A percentile compares a stretch with the other conserved stretches of the same genome.
phyloP scores from a whole-genome alignment of 2,329 filamentous ascomycete species.

The Achaetomium macrosporum region DNA sequence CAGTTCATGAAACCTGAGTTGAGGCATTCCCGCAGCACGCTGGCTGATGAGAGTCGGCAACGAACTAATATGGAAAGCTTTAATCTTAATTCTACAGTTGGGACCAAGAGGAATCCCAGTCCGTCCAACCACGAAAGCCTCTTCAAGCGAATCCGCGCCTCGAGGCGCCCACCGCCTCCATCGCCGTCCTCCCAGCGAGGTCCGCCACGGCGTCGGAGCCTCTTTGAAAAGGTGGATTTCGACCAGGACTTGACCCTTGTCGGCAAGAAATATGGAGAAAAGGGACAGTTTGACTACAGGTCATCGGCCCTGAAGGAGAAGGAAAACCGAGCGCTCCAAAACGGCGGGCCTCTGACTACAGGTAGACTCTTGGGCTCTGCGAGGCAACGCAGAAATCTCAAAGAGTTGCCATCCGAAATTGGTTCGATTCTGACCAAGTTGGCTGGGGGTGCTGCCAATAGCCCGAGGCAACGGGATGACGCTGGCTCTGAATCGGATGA shows the following conservation, averaged over 20 bases:
- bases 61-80: slow-evolving; percentile 28
- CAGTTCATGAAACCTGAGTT: slow-evolving; percentile 56
- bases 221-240: slow-evolving; percentile 51
- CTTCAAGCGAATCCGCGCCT: slow-evolving; percentile 51
- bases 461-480: slow-evolving; percentile 35
- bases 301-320: slow-evolving; percentile 30
- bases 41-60: slow-evolving; percentile 37
- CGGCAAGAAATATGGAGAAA: slow-evolving; percentile 54
- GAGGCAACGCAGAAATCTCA: slow-evolving; percentile 36
- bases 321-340: slow-evolving; percentile 26
- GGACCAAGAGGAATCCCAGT: slow-evolving; percentile 47
- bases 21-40: slow-evolving; percentile 51
- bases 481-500: slow-evolving; percentile 42
- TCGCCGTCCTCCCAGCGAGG: slow-evolving; percentile 22
- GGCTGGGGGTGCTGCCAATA: slow-evolving; percentile 31
- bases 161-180: slow-evolving; percentile 31
- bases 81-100: slow-evolving; percentile 22
- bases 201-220: slow-evolving; percentile 36
- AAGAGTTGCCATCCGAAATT: slow-evolving; percentile 33
- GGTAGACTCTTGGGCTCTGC: slow-evolving; percentile 41
- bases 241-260: slow-evolving; percentile 47
- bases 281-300: slow-evolving; percentile 47
- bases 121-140: slow-evolving; percentile 54
- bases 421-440: slow-evolving; percentile 35
- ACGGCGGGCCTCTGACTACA: slow-evolving; percentile 39